Evolutionary conservation across 108 stramenopile species (phyloP), one percentile per base, ranked within the genome.

Genomic region (Epipyxis sp.): DNA sequence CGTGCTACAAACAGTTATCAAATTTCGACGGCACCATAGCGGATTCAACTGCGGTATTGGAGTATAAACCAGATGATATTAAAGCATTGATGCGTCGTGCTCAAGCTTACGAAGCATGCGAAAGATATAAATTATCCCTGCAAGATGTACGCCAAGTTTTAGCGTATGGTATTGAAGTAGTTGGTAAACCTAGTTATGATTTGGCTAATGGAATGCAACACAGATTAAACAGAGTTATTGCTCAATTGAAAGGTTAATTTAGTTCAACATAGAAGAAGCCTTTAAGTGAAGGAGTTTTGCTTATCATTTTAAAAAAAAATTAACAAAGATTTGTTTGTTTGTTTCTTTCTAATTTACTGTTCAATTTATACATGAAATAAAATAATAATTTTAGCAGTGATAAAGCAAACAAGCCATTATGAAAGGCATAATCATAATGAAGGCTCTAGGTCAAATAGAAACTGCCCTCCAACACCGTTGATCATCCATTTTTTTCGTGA

Each of bases 1-100:
- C 97, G 40, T 98, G 97, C 88, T 94, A 94, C 96, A 98, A 98
- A 88, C 97, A 98, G 89, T 93, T 98, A 76, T 92, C 91, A 79
- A 95, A 98, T 88, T 98, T 97, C 79, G 96, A 98, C 78, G 97
- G 93, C 25, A 91, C 91, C 34, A 97, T 98, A 69, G 85, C 85
- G 32, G 97, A 98, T 85, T 97, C 94, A 62, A 94, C 94, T 27
- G 87, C 92, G 2, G 98, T 99, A 13, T 86, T 99, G 46, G 98
- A 99, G 80, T 88, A 91, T 0, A 92, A 97, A 69, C 96, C 95
- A 6, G 88, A 93, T 34, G 95, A 98, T 82, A 91, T 95, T 68
- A 99, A 99, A 92, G 94, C 98, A 1, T 85, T 99, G 61, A 90
- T 97, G 78, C 90, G 98, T 69, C 91, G 98, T 65, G 98, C 98